Evolutionary conservation across 2,329 filamentous ascomycete species (phyloP).

Genomic region (Madurella fahalii): DNA sequence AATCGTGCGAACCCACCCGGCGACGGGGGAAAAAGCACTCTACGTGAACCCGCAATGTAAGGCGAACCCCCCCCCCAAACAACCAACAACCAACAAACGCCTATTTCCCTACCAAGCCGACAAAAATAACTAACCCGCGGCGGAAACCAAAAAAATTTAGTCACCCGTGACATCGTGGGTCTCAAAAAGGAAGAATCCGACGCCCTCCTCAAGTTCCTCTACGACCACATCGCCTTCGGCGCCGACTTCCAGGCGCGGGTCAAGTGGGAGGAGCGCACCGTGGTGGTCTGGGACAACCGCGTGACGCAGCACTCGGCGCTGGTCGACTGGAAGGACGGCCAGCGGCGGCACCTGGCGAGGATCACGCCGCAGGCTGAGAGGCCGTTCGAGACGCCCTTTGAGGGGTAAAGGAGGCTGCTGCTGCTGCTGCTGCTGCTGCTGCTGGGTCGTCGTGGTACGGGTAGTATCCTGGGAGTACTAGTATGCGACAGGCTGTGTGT

Average conservation of each 20-base stretch:
- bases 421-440: no score
- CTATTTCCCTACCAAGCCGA: no score
- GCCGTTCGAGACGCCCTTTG: slow-evolving; percentile 67
- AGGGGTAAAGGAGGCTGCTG: slow-evolving; percentile 14
- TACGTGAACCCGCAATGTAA: slow-evolving; percentile 80
- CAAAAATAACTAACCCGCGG: no score
- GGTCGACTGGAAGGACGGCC: slow-evolving; percentile 76
- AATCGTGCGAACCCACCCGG: slow-evolving; percentile 74
- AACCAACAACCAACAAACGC: no score
- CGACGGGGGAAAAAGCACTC: slow-evolving; percentile 77
- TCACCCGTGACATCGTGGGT: slow-evolving; percentile 76
- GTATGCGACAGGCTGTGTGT: not conserved
- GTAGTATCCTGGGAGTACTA: not conserved
- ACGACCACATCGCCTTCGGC: slow-evolving; percentile 67
- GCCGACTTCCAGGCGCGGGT: slow-evolving; percentile 71
- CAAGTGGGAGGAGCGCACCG: slow-evolving; percentile 74
- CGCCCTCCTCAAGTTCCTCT: slow-evolving; percentile 69
- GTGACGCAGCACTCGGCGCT: slow-evolving; percentile 75
- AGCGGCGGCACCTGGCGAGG: slow-evolving; percentile 72
- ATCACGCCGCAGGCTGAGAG: slow-evolving; percentile 79
- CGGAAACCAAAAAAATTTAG: no score
- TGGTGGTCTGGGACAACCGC: slow-evolving; percentile 84
- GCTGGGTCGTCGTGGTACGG: not conserved
- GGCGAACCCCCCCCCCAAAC: slow-evolving; percentile 22
- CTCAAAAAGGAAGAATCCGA: slow-evolving; percentile 86